Percentiles rank a stretch among this genome's conserved stretches.
Evolutionary conservation across 2,329 filamentous ascomycete genomes (phyloP).

Genomic region (Scedosporium boydii): DNA sequence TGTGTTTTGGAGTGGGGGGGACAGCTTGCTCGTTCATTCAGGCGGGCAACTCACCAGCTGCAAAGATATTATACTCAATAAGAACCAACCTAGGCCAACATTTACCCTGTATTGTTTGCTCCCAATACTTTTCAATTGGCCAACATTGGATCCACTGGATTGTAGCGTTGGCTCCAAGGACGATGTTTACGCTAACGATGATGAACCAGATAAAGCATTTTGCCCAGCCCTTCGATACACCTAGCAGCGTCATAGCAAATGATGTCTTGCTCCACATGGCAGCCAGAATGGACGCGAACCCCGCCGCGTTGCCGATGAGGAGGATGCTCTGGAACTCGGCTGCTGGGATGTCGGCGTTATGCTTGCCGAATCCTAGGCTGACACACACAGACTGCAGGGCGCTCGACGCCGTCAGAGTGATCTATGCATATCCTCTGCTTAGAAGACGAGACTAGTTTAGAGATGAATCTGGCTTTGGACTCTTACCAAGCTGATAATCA

Average conservation of each 20-base stretch:
- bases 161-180: not conserved
- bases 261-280: slow-evolving; percentile 27
- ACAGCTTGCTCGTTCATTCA: too few species aligned
- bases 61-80: slow-evolving; percentile 6
- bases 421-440: not conserved
- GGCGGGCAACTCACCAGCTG: slow-evolving; percentile 5
- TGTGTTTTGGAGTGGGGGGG: not conserved
- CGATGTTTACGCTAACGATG: slow-evolving; percentile 22
- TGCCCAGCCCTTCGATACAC: slow-evolving; percentile 19
- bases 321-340: slow-evolving; percentile 1
- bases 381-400: slow-evolving; percentile 1
- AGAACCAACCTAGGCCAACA: slow-evolving; percentile 1
- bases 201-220: slow-evolving; percentile 21
- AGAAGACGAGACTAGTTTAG: not conserved
- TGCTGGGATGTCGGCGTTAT: not conserved
- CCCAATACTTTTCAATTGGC: not conserved
- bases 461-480: too few species aligned
- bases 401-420: slow-evolving; percentile 9
- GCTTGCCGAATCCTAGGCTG: slow-evolving; percentile 4
- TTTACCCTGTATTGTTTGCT: not conserved
- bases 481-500: slow-evolving; percentile 13
- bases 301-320: not conserved
- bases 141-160: not conserved
- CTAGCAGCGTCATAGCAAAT: slow-evolving; percentile 25
- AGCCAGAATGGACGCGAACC: slow-evolving; percentile 17